Base-by-base conservation (phyloP, 129 eudicot species). In the Ambrosia artemisiifolia region DNA sequence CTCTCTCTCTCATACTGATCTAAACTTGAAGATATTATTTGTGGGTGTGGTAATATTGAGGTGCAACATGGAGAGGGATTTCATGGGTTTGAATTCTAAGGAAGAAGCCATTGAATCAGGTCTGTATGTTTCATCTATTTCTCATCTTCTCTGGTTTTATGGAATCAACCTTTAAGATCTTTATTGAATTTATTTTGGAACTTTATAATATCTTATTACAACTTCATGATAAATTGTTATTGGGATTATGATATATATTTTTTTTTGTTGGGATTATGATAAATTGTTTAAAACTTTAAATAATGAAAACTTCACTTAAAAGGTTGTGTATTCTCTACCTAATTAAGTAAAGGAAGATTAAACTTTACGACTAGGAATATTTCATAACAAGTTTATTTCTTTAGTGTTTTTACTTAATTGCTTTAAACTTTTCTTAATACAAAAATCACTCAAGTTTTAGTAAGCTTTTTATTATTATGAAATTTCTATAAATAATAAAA, bases 11-110 rank as follows among this genome's bases (percentile, higher is more conserved):
- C 18, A 12, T 5, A 3, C 16, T 11, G 17, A 11, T 43, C 2
- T 36, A 18, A 1, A 54, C 17, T 18, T 53, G 36, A 19, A 55
- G 66, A 71, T 71, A 55, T 38, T 71, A 55, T 38, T 55, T 71
- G 18, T 54, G 54, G 75, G 56, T 42, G 43, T 55, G 17, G 30
- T 49, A 63, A 35, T 65, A 40, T 66, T 66, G 30, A 57, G 75
- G 33, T 60, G 9, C 48, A 55, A 66, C 83, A 87, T 89, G 96
- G 96, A 89, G 82, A 84, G 85, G 11, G 93, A 86, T 65, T 89
- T 86, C 77, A 82, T 87, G 96, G 93, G 90, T 46, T 78, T 89
- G 86, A 86, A 74, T 67, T 80, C 76, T 17, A 89, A 84, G 47
- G 90, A 86, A 60, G 82, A 84, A 79, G 72, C 72, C 64, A 75